A percentile compares a stretch with the other conserved stretches of the same genome.
Conservation (phyloP, 305 asterid genomes). For the Rubia tinctorum region DNA sequence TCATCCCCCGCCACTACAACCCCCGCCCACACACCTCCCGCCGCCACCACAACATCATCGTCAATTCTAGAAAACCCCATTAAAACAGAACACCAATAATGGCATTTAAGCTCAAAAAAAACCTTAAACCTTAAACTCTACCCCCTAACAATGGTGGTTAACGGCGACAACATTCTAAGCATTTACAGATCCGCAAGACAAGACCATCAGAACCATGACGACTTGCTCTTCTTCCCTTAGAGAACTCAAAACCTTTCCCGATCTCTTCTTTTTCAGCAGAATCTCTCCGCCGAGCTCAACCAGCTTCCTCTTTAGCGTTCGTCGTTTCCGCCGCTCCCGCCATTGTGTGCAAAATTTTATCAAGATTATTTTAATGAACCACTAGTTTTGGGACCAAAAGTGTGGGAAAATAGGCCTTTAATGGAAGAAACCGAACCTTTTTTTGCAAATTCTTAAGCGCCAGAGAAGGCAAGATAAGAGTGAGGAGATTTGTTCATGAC, state of each 20-base stretch:
- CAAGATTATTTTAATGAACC: neutral
- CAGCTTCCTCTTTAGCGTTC: slow-evolving; percentile 49
- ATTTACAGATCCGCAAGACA: too few species aligned
- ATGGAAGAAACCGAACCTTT: slow-evolving; percentile 31
- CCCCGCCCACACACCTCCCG: too few species aligned
- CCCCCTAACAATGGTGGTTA: neutral
- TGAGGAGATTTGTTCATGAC: slow-evolving; percentile 97
- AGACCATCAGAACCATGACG: slow-evolving; percentile 74
- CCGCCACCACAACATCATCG: too few species aligned
- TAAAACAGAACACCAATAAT: too few species aligned
- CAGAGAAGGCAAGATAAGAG: slow-evolving; percentile 84
- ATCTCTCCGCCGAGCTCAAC: slow-evolving; percentile 49
- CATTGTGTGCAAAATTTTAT: neutral
- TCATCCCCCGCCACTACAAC: too few species aligned
- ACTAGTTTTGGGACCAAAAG: neutral
- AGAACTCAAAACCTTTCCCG: slow-evolving; percentile 46
- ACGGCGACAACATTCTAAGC: too few species aligned
- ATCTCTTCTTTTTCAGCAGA: slow-evolving; percentile 36
- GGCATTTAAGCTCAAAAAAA: neutral
- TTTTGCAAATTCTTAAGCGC: slow-evolving; percentile 89
- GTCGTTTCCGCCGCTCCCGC: slow-evolving; percentile 15
- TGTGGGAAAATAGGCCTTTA: neutral
- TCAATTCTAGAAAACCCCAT: too few species aligned
- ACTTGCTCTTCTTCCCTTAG: slow-evolving; percentile 84
- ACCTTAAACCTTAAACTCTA: neutral